Percentiles rank a stretch among this genome's conserved stretches.
These are phyloP conservation scores for Filobasidium wieringae DNA, from an alignment of 768 basidiomycete genomes.

Conservation along the genomic window DNA sequence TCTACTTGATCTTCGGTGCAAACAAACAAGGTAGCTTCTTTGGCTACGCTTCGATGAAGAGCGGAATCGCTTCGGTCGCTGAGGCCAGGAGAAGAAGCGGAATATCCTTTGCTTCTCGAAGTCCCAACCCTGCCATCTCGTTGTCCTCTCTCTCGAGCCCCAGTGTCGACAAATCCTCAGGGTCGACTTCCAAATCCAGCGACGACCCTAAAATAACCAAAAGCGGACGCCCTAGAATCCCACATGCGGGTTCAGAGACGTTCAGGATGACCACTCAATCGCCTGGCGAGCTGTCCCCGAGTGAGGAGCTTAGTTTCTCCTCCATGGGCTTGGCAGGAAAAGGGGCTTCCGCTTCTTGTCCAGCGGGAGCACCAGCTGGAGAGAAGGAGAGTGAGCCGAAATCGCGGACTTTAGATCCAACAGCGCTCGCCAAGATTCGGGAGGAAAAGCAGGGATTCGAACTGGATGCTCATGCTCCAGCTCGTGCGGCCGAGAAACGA, in stretches of 20 bases:
- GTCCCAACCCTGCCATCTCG: background rate
- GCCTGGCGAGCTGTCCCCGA: background rate
- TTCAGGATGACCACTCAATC: background rate
- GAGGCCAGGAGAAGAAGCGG: background rate
- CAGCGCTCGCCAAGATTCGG: background rate
- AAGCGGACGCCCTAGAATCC: background rate
- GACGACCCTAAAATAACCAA: background rate
- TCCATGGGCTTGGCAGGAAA: background rate
- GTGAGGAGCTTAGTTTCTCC: constrained; percentile 1
- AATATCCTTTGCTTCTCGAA: background rate
- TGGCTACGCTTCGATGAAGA: constrained; percentile 69
- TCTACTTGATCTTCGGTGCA: constrained; percentile 76
- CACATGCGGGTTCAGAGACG: background rate
- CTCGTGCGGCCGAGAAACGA: background rate
- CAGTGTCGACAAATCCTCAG: background rate
- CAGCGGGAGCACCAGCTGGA: background rate
- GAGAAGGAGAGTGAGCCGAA: background rate
- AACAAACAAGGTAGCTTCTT: constrained; percentile 93
- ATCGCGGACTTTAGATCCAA: background rate
- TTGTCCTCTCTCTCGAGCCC: background rate
- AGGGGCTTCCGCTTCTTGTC: background rate
- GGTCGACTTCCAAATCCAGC: background rate
- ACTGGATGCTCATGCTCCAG: background rate
- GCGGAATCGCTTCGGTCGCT: constrained; percentile 10
- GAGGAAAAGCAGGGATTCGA: background rate